These are phyloP conservation scores for Tolypocladium inflatum DNA, from an alignment of 2,329 filamentous ascomycete genomes.

Conservation along the genomic window DNA sequence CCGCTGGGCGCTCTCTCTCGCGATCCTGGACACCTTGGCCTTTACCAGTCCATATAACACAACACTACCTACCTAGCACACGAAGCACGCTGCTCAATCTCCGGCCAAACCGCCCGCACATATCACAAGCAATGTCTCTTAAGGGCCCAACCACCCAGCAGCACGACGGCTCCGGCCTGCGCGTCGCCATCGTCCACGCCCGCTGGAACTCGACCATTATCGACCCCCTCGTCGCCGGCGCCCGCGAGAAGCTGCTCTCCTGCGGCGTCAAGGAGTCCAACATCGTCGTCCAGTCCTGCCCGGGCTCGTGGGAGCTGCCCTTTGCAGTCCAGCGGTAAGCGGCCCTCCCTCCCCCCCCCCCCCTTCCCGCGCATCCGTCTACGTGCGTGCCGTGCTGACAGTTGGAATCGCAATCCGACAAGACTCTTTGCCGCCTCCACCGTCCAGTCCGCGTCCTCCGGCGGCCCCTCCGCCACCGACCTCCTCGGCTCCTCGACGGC, in stretches of 20 bases:
- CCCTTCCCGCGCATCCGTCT: not conserved
- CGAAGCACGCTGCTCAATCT: not conserved
- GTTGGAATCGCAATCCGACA: not conserved
- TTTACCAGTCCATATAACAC: not conserved
- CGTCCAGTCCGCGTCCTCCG: conserved; percentile 61
- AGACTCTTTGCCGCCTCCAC: conserved; percentile 81
- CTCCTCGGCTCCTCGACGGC: conserved; percentile 60
- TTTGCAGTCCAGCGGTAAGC: conserved; percentile 78
- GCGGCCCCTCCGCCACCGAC: conserved; percentile 61
- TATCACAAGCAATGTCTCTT: conserved; percentile 28
- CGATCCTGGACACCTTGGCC: not conserved
- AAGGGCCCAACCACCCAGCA: conserved; percentile 49
- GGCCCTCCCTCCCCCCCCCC: not conserved
- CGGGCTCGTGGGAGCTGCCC: conserved; percentile 90
- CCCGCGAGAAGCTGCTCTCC: conserved; percentile 65
- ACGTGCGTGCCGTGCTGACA: conserved; percentile 10
- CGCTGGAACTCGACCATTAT: conserved; percentile 92
- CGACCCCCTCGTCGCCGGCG: conserved; percentile 70
- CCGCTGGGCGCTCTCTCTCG: not conserved
- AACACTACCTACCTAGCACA: not conserved
- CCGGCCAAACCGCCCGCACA: not conserved
- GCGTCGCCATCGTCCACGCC: conserved; percentile 91
- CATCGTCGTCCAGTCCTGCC: conserved; percentile 82
- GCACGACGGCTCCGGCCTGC: conserved; percentile 62
- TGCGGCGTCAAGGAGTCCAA: conserved; percentile 81